Percentiles rank a stretch among this genome's conserved stretches.
phyloP scores from a whole-genome alignment of 768 basidiomycete species.

The Hortiboletus flavorubellus region DNA sequence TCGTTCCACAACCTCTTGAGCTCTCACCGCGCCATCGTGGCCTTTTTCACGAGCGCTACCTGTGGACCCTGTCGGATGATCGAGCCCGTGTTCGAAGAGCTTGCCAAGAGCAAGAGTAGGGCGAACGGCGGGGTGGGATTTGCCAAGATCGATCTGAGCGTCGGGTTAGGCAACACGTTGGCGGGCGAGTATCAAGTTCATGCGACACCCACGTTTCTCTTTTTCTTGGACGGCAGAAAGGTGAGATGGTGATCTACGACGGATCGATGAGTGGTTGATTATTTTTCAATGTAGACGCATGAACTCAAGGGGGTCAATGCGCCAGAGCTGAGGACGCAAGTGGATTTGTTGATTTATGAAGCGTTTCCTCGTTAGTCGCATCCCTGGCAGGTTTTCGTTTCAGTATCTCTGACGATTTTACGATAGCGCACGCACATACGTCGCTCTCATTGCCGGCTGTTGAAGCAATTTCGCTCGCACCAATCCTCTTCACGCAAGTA shows the following conservation, averaged over 20 bases:
- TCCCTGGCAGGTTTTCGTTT: neutral
- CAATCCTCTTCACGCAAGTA: slow-evolving; percentile 72
- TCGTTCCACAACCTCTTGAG: slow-evolving; percentile 66
- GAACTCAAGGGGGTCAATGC: slow-evolving; percentile 74
- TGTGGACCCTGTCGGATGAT: slow-evolving; percentile 84
- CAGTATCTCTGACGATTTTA: neutral
- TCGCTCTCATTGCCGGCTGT: slow-evolving; percentile 57
- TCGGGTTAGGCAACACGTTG: slow-evolving; percentile 59
- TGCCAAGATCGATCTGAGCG: slow-evolving; percentile 77
- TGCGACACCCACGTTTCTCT: slow-evolving; percentile 86
- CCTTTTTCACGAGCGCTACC: slow-evolving; percentile 74
- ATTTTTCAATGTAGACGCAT: slow-evolving; percentile 42
- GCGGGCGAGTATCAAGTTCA: slow-evolving; percentile 62
- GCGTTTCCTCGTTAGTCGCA: slow-evolving; percentile 72
- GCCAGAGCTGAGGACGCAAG: slow-evolving; percentile 65
- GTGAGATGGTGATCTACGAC: slow-evolving; percentile 34
- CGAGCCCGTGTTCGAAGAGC: slow-evolving; percentile 76
- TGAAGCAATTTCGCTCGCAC: slow-evolving; percentile 60
- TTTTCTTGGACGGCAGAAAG: slow-evolving; percentile 77
- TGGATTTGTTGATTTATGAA: slow-evolving; percentile 70
- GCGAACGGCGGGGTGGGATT: slow-evolving; percentile 59
- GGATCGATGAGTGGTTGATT: neutral
- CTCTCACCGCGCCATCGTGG: slow-evolving; percentile 68
- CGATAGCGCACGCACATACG: slow-evolving; percentile 71
- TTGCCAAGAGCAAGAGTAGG: slow-evolving; percentile 62